Conservation (phyloP, 2,329 filamentous ascomycete species). For the Diplodia corticola region DNA sequence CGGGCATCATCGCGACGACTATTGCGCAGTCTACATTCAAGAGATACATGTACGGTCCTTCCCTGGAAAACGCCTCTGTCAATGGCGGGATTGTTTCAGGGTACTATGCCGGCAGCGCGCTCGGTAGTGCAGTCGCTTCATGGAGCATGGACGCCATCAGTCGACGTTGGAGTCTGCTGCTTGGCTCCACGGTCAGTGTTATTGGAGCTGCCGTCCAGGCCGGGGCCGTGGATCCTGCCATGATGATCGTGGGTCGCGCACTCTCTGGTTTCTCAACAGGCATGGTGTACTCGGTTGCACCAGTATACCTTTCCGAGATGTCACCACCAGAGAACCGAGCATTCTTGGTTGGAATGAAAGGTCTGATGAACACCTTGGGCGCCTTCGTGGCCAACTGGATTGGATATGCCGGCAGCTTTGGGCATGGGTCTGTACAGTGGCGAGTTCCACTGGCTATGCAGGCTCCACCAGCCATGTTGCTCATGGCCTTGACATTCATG, state of each 20-base stretch:
- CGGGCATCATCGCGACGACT: constrained; percentile 38
- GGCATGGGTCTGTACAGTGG: constrained; percentile 36
- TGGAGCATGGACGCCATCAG: constrained; percentile 39
- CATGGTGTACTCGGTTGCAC: not conserved
- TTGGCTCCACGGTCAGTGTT: constrained; percentile 23
- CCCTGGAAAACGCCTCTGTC: constrained; percentile 30
- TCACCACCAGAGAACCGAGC: not conserved
- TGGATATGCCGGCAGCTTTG: constrained; percentile 41
- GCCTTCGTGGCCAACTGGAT: constrained; percentile 45
- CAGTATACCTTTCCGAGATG: not conserved
- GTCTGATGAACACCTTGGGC: constrained; percentile 32
- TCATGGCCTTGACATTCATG: constrained; percentile 24
- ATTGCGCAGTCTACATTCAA: constrained; percentile 37
- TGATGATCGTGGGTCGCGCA: not conserved
- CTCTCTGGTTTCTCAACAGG: constrained; percentile 3
- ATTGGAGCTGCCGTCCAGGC: constrained; percentile 31
- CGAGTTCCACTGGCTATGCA: constrained; percentile 40
- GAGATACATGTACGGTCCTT: constrained; percentile 35
- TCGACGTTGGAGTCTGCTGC: constrained; percentile 37
- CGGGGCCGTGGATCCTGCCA: not conserved
- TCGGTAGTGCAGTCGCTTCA: constrained; percentile 35
- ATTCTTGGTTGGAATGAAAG: not conserved
- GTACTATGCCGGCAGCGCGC: constrained; percentile 37
- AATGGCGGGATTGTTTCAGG: constrained; percentile 37
- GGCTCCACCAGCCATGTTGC: constrained; percentile 28